Evolutionary conservation across 192 early-diverging fungal genomes (phyloP).

Genomic region (Geosiphon pyriformis): DNA sequence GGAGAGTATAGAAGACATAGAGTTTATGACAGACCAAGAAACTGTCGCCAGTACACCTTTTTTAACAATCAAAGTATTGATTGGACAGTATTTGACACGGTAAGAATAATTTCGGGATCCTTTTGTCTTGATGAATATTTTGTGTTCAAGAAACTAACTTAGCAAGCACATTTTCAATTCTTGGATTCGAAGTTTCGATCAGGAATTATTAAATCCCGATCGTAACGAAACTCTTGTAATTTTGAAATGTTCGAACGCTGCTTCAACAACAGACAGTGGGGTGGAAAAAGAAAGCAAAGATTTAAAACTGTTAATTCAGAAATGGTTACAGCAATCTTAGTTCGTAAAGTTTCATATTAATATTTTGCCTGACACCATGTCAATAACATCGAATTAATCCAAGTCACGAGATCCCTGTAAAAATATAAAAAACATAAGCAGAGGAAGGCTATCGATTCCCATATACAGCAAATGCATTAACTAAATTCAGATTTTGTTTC

Average conservation of each 20-base stretch:
- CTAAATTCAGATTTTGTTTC: too few relatives aligned
- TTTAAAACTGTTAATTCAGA: not conserved
- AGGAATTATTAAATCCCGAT: slow-evolving; percentile 35
- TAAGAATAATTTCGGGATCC: too few relatives aligned
- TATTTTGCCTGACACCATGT: too few relatives aligned
- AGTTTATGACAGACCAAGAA: slow-evolving; percentile 27
- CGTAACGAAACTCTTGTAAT: slow-evolving; percentile 33
- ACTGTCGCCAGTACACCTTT: slow-evolving; percentile 27
- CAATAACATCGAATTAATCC: too few relatives aligned
- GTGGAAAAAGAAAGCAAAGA: not conserved
- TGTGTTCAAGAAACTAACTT: too few relatives aligned
- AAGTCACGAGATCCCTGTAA: too few relatives aligned
- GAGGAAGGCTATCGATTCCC: too few relatives aligned
- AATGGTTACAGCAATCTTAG: slow-evolving; percentile 3
- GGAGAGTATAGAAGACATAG: slow-evolving; percentile 32
- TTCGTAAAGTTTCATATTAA: too few relatives aligned
- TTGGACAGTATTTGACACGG: slow-evolving; percentile 33
- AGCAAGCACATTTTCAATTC: not conserved
- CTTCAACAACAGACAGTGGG: not conserved
- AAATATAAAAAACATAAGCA: too few relatives aligned
- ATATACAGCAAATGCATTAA: too few relatives aligned
- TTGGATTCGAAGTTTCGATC: slow-evolving; percentile 28
- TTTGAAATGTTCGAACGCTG: slow-evolving; percentile 25
- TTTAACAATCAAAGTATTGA: slow-evolving; percentile 26
- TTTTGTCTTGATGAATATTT: not conserved